A percentile compares a stretch with the other conserved stretches of the same genome.
phyloP scores from a whole-genome alignment of 176 grass and related monocot species.

The Eleusine indica region DNA sequence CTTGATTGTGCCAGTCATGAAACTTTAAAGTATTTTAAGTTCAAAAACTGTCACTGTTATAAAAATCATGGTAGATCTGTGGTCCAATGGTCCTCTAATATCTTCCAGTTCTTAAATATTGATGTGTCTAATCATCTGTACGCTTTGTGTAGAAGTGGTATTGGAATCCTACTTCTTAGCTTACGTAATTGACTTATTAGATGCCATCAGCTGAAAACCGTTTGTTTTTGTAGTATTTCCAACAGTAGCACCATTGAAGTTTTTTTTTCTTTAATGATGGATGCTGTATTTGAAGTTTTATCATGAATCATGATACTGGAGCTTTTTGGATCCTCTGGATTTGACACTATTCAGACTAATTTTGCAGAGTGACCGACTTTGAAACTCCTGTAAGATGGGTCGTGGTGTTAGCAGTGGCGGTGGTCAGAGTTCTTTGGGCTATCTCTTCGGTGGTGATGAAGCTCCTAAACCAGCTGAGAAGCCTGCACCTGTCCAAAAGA shows the following conservation, averaged over 20 bases:
- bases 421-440: conserved; percentile 71
- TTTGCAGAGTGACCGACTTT: conserved; percentile 23
- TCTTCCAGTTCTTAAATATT: background rate
- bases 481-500: conserved; percentile 42
- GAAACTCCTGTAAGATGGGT: conserved; percentile 44
- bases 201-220: background rate
- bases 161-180: background rate
- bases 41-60: background rate
- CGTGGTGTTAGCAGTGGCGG: conserved; percentile 69
- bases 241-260: background rate
- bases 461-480: conserved; percentile 51
- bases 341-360: conserved; percentile 25
- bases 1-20: background rate
- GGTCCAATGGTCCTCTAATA: background rate
- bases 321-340: background rate
- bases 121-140: background rate
- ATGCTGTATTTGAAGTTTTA: background rate
- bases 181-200: background rate
- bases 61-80: background rate
- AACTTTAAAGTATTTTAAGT: background rate
- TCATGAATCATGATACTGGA: background rate
- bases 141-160: background rate
- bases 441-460: conserved; percentile 61
- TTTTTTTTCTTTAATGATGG: background rate
- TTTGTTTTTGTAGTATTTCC: background rate